These are phyloP conservation scores for Prunus persica DNA, from an alignment of 306 rosid genomes.

Conservation along the genomic window Prunus_persica_NCBIv2 NC_034016.1:4537501-4538000, in stretches of 20 bases:
- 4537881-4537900: neutral
- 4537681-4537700: neutral
- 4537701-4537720: neutral
- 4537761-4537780: neutral
- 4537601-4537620: neutral
- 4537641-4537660: neutral
- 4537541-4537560: neutral
- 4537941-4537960: neutral
- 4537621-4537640: neutral
- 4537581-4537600: no score
- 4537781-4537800: no score
- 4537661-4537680: neutral
- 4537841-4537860: no score
- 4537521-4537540: no score
- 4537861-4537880: neutral
- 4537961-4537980: neutral
- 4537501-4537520: no score
- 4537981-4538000: neutral
- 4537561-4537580: neutral
- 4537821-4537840: neutral
- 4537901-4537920: neutral
- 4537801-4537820: neutral
- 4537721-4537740: neutral
- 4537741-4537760: neutral
- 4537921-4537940: neutral